phyloP scores from a whole-genome alignment of 2,329 filamentous ascomycete genomes.

The Cadophora sp. region DNA sequence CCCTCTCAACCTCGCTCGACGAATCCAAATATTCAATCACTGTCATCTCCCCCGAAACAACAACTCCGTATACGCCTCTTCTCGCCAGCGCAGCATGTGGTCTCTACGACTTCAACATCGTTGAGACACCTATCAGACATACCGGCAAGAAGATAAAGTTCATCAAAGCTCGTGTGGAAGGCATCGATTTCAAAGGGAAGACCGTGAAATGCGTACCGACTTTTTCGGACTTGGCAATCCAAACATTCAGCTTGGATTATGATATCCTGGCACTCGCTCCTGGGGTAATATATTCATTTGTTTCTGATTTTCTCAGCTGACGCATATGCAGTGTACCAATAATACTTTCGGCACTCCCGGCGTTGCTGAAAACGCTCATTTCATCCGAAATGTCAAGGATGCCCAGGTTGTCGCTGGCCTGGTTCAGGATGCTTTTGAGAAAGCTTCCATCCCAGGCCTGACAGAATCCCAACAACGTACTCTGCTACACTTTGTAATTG shows the following conservation, averaged over 20 bases:
- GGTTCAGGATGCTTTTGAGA: slow-evolving; percentile 58
- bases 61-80: slow-evolving; percentile 52
- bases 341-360: slow-evolving; percentile 38
- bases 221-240: neutral
- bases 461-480: slow-evolving; percentile 59
- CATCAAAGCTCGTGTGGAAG: slow-evolving; percentile 8
- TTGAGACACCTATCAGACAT: slow-evolving; percentile 7
- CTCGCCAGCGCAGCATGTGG: slow-evolving; percentile 35
- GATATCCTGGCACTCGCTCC: slow-evolving; percentile 3
- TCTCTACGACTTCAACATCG: slow-evolving; percentile 12
- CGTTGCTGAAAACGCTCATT: slow-evolving; percentile 33
- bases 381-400: slow-evolving; percentile 41
- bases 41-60: slow-evolving; percentile 50
- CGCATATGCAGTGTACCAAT: neutral
- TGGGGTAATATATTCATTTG: neutral
- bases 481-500: slow-evolving; percentile 74
- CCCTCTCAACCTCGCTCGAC: slow-evolving; percentile 33
- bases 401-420: slow-evolving; percentile 38
- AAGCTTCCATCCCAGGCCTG: slow-evolving; percentile 67
- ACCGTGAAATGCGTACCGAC: slow-evolving; percentile 5
- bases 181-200: slow-evolving; percentile 1
- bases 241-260: slow-evolving; percentile 4
- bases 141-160: slow-evolving; percentile 7
- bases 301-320: neutral
- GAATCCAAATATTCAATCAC: slow-evolving; percentile 48